Percentiles rank a stretch among this genome's conserved stretches.
These are phyloP conservation scores for Pseudozyma sp. DNA, from an alignment of 1,284 basidiomycete species.

Conservation along the genomic window DNA sequence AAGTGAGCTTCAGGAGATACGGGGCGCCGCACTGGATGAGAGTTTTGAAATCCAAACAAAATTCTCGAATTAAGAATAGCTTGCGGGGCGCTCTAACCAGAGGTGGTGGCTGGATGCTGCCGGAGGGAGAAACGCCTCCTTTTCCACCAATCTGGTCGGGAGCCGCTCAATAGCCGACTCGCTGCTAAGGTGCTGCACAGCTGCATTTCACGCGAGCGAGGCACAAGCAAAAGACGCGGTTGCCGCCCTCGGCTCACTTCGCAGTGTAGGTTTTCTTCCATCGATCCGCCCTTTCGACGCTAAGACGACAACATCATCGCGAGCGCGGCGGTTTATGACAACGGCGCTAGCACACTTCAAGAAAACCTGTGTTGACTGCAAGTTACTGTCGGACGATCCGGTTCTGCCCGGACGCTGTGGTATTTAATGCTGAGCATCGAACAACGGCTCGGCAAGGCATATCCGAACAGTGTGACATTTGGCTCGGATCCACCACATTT, in stretches of 20 bases:
- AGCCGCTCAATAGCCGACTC: constrained; percentile 33
- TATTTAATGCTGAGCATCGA: not conserved
- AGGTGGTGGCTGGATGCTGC: too few species aligned
- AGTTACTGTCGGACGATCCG: not conserved
- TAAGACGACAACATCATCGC: too few species aligned
- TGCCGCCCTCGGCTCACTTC: not conserved
- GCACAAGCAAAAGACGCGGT: not conserved
- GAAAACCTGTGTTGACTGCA: too few species aligned
- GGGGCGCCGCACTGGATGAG: too few species aligned
- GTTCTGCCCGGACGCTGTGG: not conserved
- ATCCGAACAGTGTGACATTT: not conserved
- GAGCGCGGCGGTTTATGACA: too few species aligned
- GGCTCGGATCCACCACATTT: not conserved
- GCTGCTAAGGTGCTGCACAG: constrained; percentile 12
- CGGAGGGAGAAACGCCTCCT: not conserved
- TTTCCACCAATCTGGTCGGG: constrained; percentile 6
- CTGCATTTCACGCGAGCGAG: constrained; percentile 29
- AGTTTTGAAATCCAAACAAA: too few species aligned
- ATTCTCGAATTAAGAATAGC: too few species aligned
- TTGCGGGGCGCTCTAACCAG: too few species aligned
- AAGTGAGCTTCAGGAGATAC: too few species aligned
- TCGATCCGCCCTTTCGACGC: too few species aligned
- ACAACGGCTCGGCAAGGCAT: not conserved
- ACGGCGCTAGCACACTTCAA: too few species aligned
- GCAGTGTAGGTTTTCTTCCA: too few species aligned